Base-by-base conservation (phyloP, 306 rosid species). In the Prunus armeniaca region DNA sequence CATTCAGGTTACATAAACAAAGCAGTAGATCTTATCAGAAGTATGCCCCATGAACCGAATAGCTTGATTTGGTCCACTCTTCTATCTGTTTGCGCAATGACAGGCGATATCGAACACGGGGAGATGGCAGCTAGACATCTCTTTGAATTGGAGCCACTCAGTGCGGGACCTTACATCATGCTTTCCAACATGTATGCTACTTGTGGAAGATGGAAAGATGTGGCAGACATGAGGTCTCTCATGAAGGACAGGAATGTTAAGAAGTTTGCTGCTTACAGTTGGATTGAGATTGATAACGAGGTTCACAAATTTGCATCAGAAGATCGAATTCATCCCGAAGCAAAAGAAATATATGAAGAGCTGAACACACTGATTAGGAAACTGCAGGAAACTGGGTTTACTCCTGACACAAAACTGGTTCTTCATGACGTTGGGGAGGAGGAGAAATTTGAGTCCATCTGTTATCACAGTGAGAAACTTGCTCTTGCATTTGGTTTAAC, bases 391-490 rank as follows among this genome's bases (percentile, higher is more conserved):
- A 61, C 57, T 12, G 79, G 85, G 45, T 82, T 77, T 67, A 51
- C 56, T 24, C 76, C 82, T 61, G 47, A 77, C 62, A 73, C 76
- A 20, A 77, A 82, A 50, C 54, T 72, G 58, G 82, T 82, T 58
- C 62, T 77, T 46, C 85, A 72, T 72, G 75, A 82, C 30, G 77
- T 71, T 18, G 85, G 82, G 62, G 85, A 82, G 68, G 65, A 76
- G 43, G 82, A 82, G 56, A 82, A 82, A 69, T 32, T 67, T 50
- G 72, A 72, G 56, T 67, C 85, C 13, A 74, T 82, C 22, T 89
- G 89, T 67, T 83, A 83, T 63, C 89, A 87, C 62, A 85, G 91
- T 38, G 93, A 87, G 72, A 66, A 86, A 65, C 81, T 83, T 14
- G 93, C 91, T 2, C 63, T 85, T 20, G 74, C 83, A 3, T 85